Evolutionary conservation across 2,329 filamentous ascomycete genomes (phyloP), one percentile per base, ranked within the genome.

Genomic region (Sclerotinia spermophila): DNA sequence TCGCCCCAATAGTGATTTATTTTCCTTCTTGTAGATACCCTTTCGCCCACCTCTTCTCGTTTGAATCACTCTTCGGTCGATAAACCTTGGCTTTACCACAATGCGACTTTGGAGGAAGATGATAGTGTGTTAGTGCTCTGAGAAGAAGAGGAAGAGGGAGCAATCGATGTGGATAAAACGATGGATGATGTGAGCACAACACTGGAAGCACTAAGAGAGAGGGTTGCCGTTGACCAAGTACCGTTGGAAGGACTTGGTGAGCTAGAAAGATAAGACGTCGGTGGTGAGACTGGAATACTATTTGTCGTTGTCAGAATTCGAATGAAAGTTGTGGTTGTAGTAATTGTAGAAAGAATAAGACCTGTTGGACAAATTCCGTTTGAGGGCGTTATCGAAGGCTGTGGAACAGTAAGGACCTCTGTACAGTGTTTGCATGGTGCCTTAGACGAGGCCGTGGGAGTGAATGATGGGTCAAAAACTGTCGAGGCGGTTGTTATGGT

Each of bases 241-340:
- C 33, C 24, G 24, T 56, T 45, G 3, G 21, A 27, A 48, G 24
- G 8, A 7, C 59, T 40, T 6, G 38, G 17, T 3, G 30, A 24
- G 30, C 27, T 58, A 15, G 55, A 24, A 38, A 30, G 5, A 21
- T 27, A 35, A 38, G 27, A 3, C 15, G 65, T n/a, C 13, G 60
- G 27, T 11, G 35, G 17, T 17, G 59, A 65, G 19, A 24, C 21
- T n/a, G 33, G 11, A 27, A 42, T 66, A 24, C 21, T 56, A 10
- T 30, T 40, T 15, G 27, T 65, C 19, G 38, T 40, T n/a, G 59
- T 69, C 27, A 56, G 55, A 15, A 30, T 45, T n/a, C 55, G n/a
- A 11, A 69, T 65, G 21, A 69, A 65, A 21, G 68, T 69, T 11
- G 48, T 56, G 11, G 60, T 69, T 19, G 59, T 66, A 11, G 59